Percentiles rank a stretch among this genome's conserved stretches.
Conservation (phyloP, 2,329 filamentous ascomycete genomes). For the Sclerotinia sclerotiorum region DNA sequence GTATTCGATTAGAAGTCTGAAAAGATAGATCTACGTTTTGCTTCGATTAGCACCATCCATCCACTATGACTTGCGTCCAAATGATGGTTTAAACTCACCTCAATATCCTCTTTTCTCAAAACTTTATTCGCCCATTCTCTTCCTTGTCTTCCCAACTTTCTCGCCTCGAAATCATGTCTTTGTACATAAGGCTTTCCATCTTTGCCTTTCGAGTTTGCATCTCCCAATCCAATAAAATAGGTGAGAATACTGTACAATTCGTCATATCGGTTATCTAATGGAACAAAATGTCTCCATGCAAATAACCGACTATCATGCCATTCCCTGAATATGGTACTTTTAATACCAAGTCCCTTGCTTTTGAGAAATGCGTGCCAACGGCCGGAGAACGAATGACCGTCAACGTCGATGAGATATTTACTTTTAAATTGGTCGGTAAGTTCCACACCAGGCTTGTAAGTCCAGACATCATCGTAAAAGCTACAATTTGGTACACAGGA, state of each 20-base stretch:
- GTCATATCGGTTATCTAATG: slow-evolving; percentile 71
- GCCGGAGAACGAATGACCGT: slow-evolving; percentile 71
- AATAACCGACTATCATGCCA: slow-evolving; percentile 77
- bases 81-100: slow-evolving; percentile 51
- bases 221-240: slow-evolving; percentile 66
- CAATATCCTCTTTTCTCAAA: slow-evolving; percentile 69
- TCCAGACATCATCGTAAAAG: slow-evolving; percentile 50
- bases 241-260: slow-evolving; percentile 73
- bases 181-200: slow-evolving; percentile 46
- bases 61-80: background rate
- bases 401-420: slow-evolving; percentile 75
- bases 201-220: slow-evolving; percentile 50
- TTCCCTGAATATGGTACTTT: slow-evolving; percentile 74
- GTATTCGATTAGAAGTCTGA: slow-evolving; percentile 67
- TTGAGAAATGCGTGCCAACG: slow-evolving; percentile 68
- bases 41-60: slow-evolving; percentile 21
- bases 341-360: slow-evolving; percentile 70
- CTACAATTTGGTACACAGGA: slow-evolving; percentile 48
- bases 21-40: slow-evolving; percentile 51
- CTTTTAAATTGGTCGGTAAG: slow-evolving; percentile 56
- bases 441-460: slow-evolving; percentile 54
- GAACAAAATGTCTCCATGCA: slow-evolving; percentile 79
- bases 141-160: slow-evolving; percentile 64
- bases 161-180: slow-evolving; percentile 55
- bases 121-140: slow-evolving; percentile 71